Base-by-base conservation (phyloP, 2,329 filamentous ascomycete species). In the Rasamsonia emersonii region DNA sequence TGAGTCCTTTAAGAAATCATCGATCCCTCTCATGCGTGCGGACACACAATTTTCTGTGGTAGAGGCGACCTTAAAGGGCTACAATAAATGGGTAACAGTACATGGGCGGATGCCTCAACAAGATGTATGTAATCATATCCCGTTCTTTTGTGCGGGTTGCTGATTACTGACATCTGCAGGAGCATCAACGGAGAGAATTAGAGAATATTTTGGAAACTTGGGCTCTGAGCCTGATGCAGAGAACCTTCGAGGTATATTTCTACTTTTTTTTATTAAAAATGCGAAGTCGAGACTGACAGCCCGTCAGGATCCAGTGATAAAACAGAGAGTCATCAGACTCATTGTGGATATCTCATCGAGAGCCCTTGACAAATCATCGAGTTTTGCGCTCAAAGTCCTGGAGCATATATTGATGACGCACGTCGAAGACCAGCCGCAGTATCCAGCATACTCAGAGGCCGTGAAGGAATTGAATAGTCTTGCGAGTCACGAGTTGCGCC, bases 21-120 rank as follows among this genome's bases (percentile, higher is more conserved):
- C 57, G 5, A 54, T 59, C 24, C 54, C 54, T 14, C 48, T 56
- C 11, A 69, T 98, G 33, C 77, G 77, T 17, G 79, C 93, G 2
- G 91, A 98, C 54, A 82, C 86, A 0, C 82, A 94, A 43, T 89
- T 89, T 45, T 86, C 85, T 0, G 82, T 94, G 15, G 81, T 95
- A 2, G 85, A 95, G 52, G 81, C 86, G 16, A 82, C 85, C 1
- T 64, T 96, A 18, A 94, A 88, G 53, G 91, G 89, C 1, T 94
- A 88, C 45, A 75, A 79, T 43, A 88, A 85, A 53, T 94, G 86
- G 84, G 71, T 80, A 30, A 58, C 63, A 11, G 55, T 50, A 0
- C 68, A 70, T 45, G 70, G 69, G 15, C 61, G 62, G 36, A 62
- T 70, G 26, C 67, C 69, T 2, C 64, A 71, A 41, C 54, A 70